Percentiles rank a stretch among this genome's conserved stretches.
phyloP scores from a whole-genome alignment of 164 flowering plant genomes.

The Cinnamomum chago region DNA sequence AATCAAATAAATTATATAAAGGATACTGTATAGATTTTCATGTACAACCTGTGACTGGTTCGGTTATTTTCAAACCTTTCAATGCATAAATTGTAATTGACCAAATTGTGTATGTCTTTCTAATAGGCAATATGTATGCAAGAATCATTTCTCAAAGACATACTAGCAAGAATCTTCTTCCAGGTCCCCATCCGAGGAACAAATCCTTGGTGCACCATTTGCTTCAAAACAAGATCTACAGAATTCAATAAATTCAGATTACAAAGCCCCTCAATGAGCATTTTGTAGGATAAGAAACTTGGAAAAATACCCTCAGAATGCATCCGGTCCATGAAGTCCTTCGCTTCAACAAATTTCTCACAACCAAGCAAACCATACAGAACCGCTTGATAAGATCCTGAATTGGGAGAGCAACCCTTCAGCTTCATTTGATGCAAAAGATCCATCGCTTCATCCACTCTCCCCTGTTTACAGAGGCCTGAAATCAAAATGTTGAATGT shows the following conservation, averaged over 20 bases:
- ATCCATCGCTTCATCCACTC: slow-evolving; percentile 47
- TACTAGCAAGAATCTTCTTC: slow-evolving; percentile 40
- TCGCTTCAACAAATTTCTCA: slow-evolving; percentile 52
- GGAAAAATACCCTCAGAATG: slow-evolving; percentile 39
- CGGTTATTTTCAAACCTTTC: too few species aligned
- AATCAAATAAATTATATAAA: too few species aligned
- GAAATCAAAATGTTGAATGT: slow-evolving; percentile 70
- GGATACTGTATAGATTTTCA: too few species aligned
- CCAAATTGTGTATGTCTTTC: too few species aligned
- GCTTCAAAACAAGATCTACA: slow-evolving; percentile 52
- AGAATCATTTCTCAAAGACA: slow-evolving; percentile 17
- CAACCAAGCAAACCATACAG: slow-evolving; percentile 62
- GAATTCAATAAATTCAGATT: slow-evolving; percentile 37
- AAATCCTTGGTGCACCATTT: slow-evolving; percentile 68
- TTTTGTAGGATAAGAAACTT: slow-evolving; percentile 69
- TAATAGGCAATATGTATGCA: neutral
- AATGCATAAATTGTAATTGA: too few species aligned
- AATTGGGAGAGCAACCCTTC: slow-evolving; percentile 72
- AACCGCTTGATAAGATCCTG: slow-evolving; percentile 67
- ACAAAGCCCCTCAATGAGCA: slow-evolving; percentile 60
- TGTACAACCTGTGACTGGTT: too few species aligned
- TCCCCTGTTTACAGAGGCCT: slow-evolving; percentile 65
- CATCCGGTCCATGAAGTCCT: slow-evolving; percentile 48
- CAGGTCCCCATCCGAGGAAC: slow-evolving; percentile 75
- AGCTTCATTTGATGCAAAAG: slow-evolving; percentile 55